Evolutionary conservation across 257 asterid species (phyloP), one percentile per base, ranked within the genome.

Genomic region (Nicotiana benthamiana): DNA sequence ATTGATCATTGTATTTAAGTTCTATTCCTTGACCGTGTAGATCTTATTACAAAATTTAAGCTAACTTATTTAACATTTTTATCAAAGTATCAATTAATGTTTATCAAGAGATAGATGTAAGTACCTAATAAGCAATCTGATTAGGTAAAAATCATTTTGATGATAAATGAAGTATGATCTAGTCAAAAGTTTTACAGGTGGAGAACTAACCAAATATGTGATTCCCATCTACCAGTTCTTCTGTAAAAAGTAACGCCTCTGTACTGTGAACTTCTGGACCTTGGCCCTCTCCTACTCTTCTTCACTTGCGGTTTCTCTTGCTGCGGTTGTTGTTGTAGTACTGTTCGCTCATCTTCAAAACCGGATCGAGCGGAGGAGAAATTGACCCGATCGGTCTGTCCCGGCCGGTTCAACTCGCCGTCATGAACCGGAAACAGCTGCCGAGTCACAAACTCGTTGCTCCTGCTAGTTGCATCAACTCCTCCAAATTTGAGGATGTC

Each of bases 171-270:
- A 51, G 76, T 26, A 52, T 20, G 5, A 64, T 77, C 18, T 0
- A 10, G 64, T 4, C n/a, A n/a, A 30, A 26, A 28, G 43, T 48
- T 15, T 2, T 7, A 12, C 27, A 6, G 59, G 2, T n/a, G 9
- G 57, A 51, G 43, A 68, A 54, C 30, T 75, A 63, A 91, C 95
- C 92, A 91, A 12, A 91, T 91, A 78, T 91, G 95, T 10, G 95
- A 91, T 60, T 91, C 92, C 95, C 93, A 91, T 87, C 92, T 82
- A 68, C 93, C 92, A n/a, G 95, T 91, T 80, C 95, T 83, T 64
- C 91, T 80, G 75, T 91, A 91, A 83, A 91, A 91, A 59, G 95
- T 89, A 28, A 91, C 92, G 3, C 95, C 95, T 67, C 92, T 86
- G 63, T 87, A 91, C 82, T 91, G 90, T 6, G 95, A 91, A 84